These are phyloP conservation scores for Metschnikowia lunata DNA, from an alignment of 805 yeast genomes.

Conservation along the genomic window DNA sequence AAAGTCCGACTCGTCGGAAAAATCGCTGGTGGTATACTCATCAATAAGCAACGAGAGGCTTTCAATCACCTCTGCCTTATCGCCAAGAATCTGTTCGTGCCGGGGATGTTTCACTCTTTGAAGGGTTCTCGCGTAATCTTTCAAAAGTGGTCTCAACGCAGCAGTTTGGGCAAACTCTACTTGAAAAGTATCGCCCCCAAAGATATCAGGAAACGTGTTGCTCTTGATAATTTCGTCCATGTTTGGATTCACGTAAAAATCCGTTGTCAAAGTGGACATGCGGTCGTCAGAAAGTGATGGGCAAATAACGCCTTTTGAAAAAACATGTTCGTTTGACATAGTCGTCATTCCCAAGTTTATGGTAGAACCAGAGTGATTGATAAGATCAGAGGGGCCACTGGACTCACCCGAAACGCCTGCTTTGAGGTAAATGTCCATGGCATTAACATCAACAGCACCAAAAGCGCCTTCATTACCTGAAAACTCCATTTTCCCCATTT, in stretches of 20 bases:
- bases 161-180: constrained; percentile 26
- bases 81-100: constrained; percentile 37
- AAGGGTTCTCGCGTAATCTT: constrained; percentile 20
- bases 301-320: neutral
- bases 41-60: constrained; percentile 40
- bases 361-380: neutral
- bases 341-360: constrained; percentile 1
- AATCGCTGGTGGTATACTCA: constrained; percentile 48
- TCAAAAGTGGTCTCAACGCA: constrained; percentile 24
- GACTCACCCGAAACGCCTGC: neutral
- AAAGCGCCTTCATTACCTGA: neutral
- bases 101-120: constrained; percentile 15
- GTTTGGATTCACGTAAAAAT: constrained; percentile 9
- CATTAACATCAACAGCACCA: constrained; percentile 15
- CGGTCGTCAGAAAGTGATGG: constrained; percentile 1
- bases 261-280: constrained; percentile 1
- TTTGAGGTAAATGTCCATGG: constrained; percentile 14
- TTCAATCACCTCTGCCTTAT: constrained; percentile 51
- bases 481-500: neutral
- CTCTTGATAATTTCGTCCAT: constrained; percentile 21
- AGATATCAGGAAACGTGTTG: constrained; percentile 29
- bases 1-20: constrained; percentile 25
- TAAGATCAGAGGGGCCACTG: neutral
- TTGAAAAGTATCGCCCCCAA: constrained; percentile 7
- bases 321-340: neutral